These are phyloP conservation scores for Ophiostoma sp. DNA, from an alignment of 2,329 filamentous ascomycete genomes.

Conservation along the genomic window DNA sequence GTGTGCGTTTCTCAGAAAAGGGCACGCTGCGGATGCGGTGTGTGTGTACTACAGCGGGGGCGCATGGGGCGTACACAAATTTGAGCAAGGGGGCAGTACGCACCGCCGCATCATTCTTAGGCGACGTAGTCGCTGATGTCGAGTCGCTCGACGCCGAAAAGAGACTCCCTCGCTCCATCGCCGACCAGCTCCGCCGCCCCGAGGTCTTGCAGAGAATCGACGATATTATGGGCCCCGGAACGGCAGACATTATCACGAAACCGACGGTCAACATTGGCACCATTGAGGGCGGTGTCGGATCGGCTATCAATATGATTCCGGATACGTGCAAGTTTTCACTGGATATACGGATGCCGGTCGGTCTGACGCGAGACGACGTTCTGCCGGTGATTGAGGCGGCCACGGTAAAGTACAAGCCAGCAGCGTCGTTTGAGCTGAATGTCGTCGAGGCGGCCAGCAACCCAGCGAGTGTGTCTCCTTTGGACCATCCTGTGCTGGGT, in stretches of 20 bases:
- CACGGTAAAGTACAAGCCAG: not conserved
- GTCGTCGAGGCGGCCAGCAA: constrained; percentile 27
- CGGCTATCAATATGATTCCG: constrained; percentile 25
- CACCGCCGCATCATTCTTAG: constrained; percentile 8
- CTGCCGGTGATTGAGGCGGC: not conserved
- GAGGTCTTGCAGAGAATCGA: constrained; percentile 20
- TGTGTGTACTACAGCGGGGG: constrained; percentile 16
- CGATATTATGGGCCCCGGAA: constrained; percentile 25
- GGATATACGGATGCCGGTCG: constrained; percentile 25
- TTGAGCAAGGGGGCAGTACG: constrained; percentile 23
- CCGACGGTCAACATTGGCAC: constrained; percentile 27
- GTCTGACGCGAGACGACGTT: constrained; percentile 16
- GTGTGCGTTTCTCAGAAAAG: constrained; percentile 27
- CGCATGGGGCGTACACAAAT: constrained; percentile 26
- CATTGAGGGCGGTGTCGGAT: constrained; percentile 22
- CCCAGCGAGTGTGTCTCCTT: constrained; percentile 22
- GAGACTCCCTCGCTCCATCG: constrained; percentile 10
- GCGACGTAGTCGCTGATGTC: not conserved
- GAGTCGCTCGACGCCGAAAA: constrained; percentile 2
- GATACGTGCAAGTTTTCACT: constrained; percentile 14
- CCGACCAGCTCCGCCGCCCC: constrained; percentile 9
- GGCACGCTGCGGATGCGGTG: constrained; percentile 26
- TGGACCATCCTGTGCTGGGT: constrained; percentile 16
- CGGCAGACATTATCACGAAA: constrained; percentile 16
- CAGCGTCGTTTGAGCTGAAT: constrained; percentile 6